Percentiles rank a stretch among this genome's conserved stretches.
Evolutionary conservation across 2,329 filamentous ascomycete genomes (phyloP).

Genomic region (Diaporthe velutina): DNA sequence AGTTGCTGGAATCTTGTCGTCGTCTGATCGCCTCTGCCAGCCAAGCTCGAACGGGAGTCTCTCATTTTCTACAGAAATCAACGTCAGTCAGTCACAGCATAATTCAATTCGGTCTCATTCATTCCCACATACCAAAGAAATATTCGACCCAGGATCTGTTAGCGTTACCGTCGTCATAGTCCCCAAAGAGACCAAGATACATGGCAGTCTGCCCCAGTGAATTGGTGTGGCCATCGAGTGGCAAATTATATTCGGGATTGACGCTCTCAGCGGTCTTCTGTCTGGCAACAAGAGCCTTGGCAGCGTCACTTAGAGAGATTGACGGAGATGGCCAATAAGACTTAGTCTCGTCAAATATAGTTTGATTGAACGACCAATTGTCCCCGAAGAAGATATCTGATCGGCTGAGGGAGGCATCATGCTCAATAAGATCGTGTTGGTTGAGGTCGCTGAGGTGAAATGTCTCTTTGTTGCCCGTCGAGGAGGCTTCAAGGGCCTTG

Average conservation of each 20-base stretch:
- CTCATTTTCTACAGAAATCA: background rate
- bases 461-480: constrained; percentile 6
- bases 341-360: constrained; percentile 2
- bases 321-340: background rate
- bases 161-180: constrained; percentile 3
- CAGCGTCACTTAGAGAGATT: background rate
- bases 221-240: constrained; percentile 14
- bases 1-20: constrained; percentile 14
- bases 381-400: constrained; percentile 18
- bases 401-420: constrained; percentile 17
- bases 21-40: constrained; percentile 11
- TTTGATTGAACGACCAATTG: constrained; percentile 19
- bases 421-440: constrained; percentile 16
- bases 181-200: constrained; percentile 18
- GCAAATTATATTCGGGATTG: constrained; percentile 4
- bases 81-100: background rate
- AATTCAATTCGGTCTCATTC: background rate
- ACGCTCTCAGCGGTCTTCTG: constrained; percentile 8
- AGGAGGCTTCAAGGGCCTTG: constrained; percentile 17
- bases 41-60: constrained; percentile 23
- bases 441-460: constrained; percentile 23
- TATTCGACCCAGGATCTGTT: constrained; percentile 6
- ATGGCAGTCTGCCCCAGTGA: constrained; percentile 13
- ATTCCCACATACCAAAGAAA: constrained; percentile 7
- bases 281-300: constrained; percentile 10